A percentile compares a stretch with the other conserved stretches of the same genome.
These are phyloP conservation scores for Ganoderma boninense DNA, from an alignment of 1,284 basidiomycete genomes.

Conservation along the genomic window DNA sequence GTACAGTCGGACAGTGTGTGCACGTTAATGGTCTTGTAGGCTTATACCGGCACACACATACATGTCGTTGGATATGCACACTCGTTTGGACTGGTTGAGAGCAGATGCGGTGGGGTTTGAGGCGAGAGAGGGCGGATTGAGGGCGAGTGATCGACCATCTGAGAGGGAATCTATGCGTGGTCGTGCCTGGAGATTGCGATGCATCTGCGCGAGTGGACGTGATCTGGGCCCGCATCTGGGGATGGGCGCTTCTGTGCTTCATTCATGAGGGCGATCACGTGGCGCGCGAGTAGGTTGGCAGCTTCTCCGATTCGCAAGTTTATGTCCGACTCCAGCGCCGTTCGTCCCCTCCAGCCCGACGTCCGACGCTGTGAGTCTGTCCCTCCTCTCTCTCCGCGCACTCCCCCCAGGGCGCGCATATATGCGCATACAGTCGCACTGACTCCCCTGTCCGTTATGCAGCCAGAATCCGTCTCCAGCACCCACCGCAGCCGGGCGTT, in stretches of 20 bases:
- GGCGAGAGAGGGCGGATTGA: neutral
- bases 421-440: conserved; percentile 6
- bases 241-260: neutral
- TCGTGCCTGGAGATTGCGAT: conserved; percentile 31
- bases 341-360: conserved; percentile 6
- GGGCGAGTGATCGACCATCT: conserved; percentile 15
- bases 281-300: conserved; percentile 21
- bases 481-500: neutral
- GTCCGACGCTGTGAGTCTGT: conserved; percentile 9
- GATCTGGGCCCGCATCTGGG: conserved; percentile 9
- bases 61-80: conserved; percentile 9
- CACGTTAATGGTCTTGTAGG: neutral
- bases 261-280: conserved; percentile 30
- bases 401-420: neutral
- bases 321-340: conserved; percentile 24
- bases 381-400: conserved; percentile 3
- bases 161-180: conserved; percentile 23
- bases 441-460: conserved; percentile 2
- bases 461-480: neutral
- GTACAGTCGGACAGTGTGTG: neutral
- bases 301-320: conserved; percentile 35
- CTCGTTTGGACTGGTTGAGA: neutral
- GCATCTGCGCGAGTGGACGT: conserved; percentile 18
- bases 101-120: neutral
- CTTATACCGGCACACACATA: neutral